A percentile compares a stretch with the other conserved stretches of the same genome.
phyloP scores from a whole-genome alignment of 2,329 filamentous ascomycete species.

The Alternaria infectoria region DNA sequence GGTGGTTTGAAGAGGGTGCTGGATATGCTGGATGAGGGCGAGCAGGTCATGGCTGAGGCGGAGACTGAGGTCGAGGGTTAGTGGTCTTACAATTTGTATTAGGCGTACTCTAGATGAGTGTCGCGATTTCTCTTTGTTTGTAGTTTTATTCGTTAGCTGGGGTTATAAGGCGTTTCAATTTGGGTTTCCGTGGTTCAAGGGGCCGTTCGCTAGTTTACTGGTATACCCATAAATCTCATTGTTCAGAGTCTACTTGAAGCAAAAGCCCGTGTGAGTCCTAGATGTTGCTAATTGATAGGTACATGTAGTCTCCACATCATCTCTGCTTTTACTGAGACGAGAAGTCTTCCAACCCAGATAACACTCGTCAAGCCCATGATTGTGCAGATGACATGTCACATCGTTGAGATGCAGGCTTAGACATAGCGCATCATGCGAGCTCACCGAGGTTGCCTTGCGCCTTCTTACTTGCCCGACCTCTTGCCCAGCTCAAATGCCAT shows the following conservation, averaged over 20 bases:
- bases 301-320: background rate
- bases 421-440: background rate
- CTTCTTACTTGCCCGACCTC: background rate
- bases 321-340: background rate
- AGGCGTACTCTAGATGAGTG: background rate
- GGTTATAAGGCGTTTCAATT: background rate
- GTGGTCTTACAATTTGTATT: background rate
- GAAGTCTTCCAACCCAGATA: background rate
- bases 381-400: background rate
- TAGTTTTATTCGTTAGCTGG: background rate
- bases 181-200: background rate
- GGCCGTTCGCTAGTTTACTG: background rate
- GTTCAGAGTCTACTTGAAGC: background rate
- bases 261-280: background rate
- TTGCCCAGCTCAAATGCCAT: background rate
- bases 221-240: background rate
- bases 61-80: conserved; percentile 15
- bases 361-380: background rate
- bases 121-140: background rate
- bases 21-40: conserved; percentile 89
- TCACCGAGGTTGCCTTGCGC: background rate
- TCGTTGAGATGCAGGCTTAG: background rate
- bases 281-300: background rate
- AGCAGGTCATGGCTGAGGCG: conserved; percentile 80
- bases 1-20: conserved; percentile 83